Percentiles rank a stretch among this genome's conserved stretches.
These are phyloP conservation scores for Xylariales sp. DNA, from an alignment of 2,329 filamentous ascomycete species.

Conservation along the genomic window DNA sequence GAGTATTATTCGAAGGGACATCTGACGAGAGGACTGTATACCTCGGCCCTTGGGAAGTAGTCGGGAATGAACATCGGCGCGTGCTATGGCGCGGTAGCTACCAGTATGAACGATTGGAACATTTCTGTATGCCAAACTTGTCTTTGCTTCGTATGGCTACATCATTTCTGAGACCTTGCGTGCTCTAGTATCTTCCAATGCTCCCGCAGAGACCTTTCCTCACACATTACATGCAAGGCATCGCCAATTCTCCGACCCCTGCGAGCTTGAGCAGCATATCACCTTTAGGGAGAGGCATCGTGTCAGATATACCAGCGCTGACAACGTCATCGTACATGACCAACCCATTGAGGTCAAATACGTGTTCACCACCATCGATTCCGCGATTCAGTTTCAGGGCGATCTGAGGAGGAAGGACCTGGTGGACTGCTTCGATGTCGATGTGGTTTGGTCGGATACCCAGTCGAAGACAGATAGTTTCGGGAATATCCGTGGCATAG, in stretches of 20 bases:
- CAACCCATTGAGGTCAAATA: constrained; percentile 44
- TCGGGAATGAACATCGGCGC: constrained; percentile 41
- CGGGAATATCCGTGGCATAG: constrained; percentile 45
- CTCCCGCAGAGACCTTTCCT: constrained; percentile 39
- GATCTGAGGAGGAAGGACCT: constrained; percentile 43
- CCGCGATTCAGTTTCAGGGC: constrained; percentile 43
- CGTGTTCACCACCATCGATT: constrained; percentile 44
- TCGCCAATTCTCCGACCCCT: constrained; percentile 44
- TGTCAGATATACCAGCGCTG: constrained; percentile 41
- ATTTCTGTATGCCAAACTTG: constrained; percentile 36
- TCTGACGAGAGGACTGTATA: constrained; percentile 45
- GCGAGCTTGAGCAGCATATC: constrained; percentile 44
- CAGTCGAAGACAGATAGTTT: constrained; percentile 45
- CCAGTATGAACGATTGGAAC: constrained; percentile 46
- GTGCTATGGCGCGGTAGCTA: constrained; percentile 52
- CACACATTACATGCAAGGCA: constrained; percentile 47
- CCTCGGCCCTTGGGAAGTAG: constrained; percentile 49
- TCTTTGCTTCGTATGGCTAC: constrained; percentile 3
- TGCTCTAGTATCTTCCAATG: constrained; percentile 38
- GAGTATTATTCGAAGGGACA: constrained; percentile 47
- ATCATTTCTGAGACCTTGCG: neutral
- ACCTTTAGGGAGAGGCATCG: constrained; percentile 44
- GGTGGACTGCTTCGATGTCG: constrained; percentile 47
- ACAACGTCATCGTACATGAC: constrained; percentile 43
- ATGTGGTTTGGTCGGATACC: constrained; percentile 47